These are phyloP conservation scores for Elsinoe arachidis DNA, from an alignment of 2,329 filamentous ascomycete genomes.

Conservation along the genomic window DNA sequence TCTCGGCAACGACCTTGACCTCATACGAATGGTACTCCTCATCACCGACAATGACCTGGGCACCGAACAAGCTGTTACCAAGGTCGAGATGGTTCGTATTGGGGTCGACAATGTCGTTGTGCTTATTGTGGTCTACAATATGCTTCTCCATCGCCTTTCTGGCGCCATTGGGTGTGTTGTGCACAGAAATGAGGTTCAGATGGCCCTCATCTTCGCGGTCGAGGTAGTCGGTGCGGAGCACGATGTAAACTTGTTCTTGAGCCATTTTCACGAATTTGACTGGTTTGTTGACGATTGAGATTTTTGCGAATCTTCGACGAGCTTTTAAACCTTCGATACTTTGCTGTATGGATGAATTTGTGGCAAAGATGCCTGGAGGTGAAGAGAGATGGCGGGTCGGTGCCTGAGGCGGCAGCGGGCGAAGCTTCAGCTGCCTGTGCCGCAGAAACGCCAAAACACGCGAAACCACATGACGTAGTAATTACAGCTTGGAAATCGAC, in stretches of 20 bases:
- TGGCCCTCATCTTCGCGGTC: not conserved
- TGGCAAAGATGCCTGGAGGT: not conserved
- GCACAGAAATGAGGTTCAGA: constrained; percentile 5
- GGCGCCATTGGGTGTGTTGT: not conserved
- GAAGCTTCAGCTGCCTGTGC: not conserved
- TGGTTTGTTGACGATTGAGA: not conserved
- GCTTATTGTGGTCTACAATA: not conserved
- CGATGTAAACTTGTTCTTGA: not conserved
- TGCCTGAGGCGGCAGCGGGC: not conserved
- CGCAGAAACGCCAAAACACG: not conserved
- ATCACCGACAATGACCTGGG: constrained; percentile 1
- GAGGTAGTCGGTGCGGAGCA: constrained; percentile 13
- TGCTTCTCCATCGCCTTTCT: not conserved
- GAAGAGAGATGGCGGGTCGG: not conserved
- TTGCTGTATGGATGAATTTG: not conserved
- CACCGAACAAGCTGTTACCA: not conserved
- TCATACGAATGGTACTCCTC: constrained; percentile 12
- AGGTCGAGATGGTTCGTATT: constrained; percentile 1
- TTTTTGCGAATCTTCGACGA: not conserved
- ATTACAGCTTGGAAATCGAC: not conserved
- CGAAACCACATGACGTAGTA: not conserved
- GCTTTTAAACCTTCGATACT: not conserved
- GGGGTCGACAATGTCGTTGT: not conserved
- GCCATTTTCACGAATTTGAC: not conserved
- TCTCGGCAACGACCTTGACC: not conserved